Percentiles rank a stretch among this genome's conserved stretches.
phyloP scores from a whole-genome alignment of 2,329 filamentous ascomycete genomes.

The Thelonectria blattea region DNA sequence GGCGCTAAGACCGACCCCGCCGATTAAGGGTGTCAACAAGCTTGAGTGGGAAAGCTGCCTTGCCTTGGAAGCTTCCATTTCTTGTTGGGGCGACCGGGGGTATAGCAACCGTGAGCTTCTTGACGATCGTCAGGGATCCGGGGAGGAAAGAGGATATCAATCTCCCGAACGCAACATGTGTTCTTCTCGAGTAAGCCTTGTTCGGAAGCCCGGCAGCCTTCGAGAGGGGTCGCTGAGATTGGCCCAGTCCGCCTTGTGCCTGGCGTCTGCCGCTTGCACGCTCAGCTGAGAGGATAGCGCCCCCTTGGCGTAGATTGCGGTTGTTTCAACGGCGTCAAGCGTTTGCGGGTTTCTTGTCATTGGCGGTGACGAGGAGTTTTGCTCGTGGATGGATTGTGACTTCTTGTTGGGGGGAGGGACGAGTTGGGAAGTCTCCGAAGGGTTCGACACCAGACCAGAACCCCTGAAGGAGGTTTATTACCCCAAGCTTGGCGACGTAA shows the following conservation, averaged over 20 bases:
- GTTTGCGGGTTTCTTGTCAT: slow-evolving; percentile 1
- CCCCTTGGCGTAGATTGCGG: slow-evolving; percentile 22
- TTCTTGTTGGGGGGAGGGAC: neutral
- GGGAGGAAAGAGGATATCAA: neutral
- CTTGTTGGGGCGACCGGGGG: neutral
- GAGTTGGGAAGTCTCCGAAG: neutral
- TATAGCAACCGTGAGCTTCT: neutral
- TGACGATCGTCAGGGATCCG: neutral
- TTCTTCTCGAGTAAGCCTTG: neutral
- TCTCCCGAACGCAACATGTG: neutral
- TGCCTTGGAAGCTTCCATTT: neutral
- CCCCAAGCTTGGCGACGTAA: neutral
- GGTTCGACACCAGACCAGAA: neutral
- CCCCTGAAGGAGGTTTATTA: neutral
- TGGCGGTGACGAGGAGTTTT: neutral
- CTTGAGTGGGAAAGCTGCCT: slow-evolving; percentile 1
- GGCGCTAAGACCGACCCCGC: slow-evolving; percentile 3
- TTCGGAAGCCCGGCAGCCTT: slow-evolving; percentile 6
- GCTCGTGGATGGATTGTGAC: neutral
- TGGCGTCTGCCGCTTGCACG: slow-evolving; percentile 9
- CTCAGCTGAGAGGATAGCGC: slow-evolving; percentile 35
- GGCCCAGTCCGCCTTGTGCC: slow-evolving; percentile 24
- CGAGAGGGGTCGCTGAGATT: slow-evolving; percentile 9
- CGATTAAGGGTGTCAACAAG: neutral
- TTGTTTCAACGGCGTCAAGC: slow-evolving; percentile 2